Percentiles rank a stretch among this genome's conserved stretches.
Conservation (phyloP, 257 asterid genomes). For the Solanum medicagineum region DNA sequence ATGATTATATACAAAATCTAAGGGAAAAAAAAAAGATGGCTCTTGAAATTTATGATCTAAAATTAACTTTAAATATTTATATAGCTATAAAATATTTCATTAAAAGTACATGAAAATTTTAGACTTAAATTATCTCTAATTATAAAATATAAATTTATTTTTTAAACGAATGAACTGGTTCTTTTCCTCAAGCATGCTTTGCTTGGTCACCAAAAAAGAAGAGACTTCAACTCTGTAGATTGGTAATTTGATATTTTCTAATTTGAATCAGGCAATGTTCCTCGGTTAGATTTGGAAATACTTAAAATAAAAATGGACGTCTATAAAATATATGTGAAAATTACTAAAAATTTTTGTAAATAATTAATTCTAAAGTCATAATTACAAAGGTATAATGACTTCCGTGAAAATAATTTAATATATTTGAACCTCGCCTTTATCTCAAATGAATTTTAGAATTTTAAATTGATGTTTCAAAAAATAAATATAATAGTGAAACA, state of each 20-base stretch:
- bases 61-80: background rate
- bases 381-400: no score
- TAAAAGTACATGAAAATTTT: no score
- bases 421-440: no score
- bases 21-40: no score
- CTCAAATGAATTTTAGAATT: background rate
- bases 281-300: background rate
- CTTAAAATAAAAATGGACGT: no score
- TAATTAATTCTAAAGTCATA: no score
- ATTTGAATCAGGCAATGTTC: background rate
- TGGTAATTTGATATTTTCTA: background rate
- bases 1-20: no score
- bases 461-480: background rate
- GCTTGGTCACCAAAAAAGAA: conserved; percentile 13
- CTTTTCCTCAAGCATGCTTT: background rate
- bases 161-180: background rate
- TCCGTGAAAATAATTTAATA: no score
- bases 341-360: no score
- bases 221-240: background rate
- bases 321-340: no score
- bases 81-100: background rate
- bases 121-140: no score
- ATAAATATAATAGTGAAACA: background rate
- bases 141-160: background rate
- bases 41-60: background rate